phyloP scores from a whole-genome alignment of 345 rosid species.

The Salix purpurea region DNA sequence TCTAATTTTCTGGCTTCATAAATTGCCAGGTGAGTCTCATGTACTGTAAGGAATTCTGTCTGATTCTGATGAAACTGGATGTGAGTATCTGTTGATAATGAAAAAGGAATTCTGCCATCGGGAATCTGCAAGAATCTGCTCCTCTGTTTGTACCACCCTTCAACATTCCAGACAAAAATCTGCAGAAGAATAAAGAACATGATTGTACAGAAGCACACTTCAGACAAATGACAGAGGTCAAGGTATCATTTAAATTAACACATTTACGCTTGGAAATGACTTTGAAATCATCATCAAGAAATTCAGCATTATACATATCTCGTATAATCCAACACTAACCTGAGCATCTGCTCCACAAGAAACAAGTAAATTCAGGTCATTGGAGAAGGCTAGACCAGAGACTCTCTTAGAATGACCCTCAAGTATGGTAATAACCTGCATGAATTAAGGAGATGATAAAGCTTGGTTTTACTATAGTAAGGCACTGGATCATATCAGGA shows the following conservation, averaged over 20 bases:
- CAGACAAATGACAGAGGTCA: not conserved
- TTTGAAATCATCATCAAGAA: not conserved
- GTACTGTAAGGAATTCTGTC: conserved; percentile 29
- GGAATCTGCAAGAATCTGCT: conserved; percentile 26
- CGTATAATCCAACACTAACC: conserved; percentile 23
- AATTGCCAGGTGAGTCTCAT: conserved; percentile 29
- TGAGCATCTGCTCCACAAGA: conserved; percentile 50
- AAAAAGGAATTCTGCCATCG: not conserved
- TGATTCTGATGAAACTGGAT: conserved; percentile 45
- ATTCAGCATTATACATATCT: not conserved
- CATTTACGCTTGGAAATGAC: not conserved
- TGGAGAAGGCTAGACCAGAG: conserved; percentile 43
- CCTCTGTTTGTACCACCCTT: conserved; percentile 33
- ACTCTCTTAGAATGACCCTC: conserved; percentile 36
- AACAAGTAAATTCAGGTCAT: conserved; percentile 27
- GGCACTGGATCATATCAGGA: not conserved
- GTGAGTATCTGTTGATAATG: conserved; percentile 14
- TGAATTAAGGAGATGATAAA: not conserved
- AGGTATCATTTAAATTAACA: not conserved
- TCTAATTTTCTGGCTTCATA: conserved; percentile 28
- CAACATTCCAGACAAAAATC: conserved; percentile 38
- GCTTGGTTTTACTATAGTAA: not conserved
- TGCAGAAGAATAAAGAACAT: conserved; percentile 14
- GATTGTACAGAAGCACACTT: not conserved
- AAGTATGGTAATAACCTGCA: conserved; percentile 39